Conservation (phyloP, 1,284 basidiomycete species). For the Ceratobasidium sp. region DNA sequence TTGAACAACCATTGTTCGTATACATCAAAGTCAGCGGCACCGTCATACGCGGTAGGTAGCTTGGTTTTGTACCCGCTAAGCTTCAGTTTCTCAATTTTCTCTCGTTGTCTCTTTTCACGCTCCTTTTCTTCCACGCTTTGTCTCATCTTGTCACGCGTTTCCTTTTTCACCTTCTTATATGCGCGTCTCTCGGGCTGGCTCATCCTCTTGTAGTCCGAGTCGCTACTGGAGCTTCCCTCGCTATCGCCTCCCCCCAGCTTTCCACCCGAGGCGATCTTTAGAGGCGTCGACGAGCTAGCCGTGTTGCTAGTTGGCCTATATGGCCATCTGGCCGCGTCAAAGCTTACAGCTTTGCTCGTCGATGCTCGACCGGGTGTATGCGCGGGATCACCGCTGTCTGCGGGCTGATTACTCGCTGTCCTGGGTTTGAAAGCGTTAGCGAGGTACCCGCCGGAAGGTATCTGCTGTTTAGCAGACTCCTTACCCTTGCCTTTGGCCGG, state of each 20-base stretch:
- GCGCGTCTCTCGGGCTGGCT: background rate
- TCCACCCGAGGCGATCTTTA: too few species aligned
- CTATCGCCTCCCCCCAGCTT: background rate
- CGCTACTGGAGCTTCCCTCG: background rate
- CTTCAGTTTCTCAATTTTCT: constrained; percentile 16
- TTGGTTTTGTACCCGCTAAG: constrained; percentile 28
- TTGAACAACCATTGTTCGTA: constrained; percentile 42
- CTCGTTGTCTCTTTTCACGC: background rate
- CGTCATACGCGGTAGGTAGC: constrained; percentile 30
- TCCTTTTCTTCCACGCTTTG: background rate
- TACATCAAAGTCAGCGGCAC: constrained; percentile 9
- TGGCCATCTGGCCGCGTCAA: too few species aligned
- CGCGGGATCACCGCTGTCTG: too few species aligned
- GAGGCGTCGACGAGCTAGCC: too few species aligned
- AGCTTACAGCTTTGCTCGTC: too few species aligned
- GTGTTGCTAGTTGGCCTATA: too few species aligned
- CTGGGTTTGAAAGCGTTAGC: too few species aligned
- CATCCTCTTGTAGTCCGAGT: background rate
- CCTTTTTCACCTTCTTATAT: constrained; percentile 16
- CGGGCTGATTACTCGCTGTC: too few species aligned
- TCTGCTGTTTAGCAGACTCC: too few species aligned
- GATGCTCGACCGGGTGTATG: too few species aligned
- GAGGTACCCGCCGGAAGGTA: too few species aligned
- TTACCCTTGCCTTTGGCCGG: too few species aligned
- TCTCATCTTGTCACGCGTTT: background rate